Conservation (phyloP, 495 filamentous ascomycete species). For the Neurospora sp. region DNA sequence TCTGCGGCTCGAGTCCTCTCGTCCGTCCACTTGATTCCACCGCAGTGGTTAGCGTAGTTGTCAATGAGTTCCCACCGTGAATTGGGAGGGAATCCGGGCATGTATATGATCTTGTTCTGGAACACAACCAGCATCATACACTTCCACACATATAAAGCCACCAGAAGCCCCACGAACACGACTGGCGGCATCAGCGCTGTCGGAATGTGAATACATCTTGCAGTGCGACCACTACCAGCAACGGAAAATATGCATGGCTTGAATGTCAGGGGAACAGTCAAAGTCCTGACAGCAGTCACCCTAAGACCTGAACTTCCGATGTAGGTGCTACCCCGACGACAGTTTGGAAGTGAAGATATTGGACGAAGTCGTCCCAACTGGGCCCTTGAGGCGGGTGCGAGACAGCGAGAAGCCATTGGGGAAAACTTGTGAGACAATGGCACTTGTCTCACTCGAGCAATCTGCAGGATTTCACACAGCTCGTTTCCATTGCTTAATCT, state of each 20-base stretch:
- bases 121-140: constrained; percentile 71
- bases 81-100: constrained; percentile 59
- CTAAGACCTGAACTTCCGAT: constrained; percentile 3
- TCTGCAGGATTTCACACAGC: constrained; percentile 11
- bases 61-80: constrained; percentile 47
- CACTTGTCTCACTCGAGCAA: constrained; percentile 6
- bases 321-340: neutral
- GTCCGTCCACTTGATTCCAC: constrained; percentile 54
- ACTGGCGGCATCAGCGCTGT: constrained; percentile 50
- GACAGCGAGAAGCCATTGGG: constrained; percentile 2
- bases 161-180: constrained; percentile 55
- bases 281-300: constrained; percentile 1
- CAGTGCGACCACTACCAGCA: neutral
- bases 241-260: neutral
- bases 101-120: constrained; percentile 80
- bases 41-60: constrained; percentile 48
- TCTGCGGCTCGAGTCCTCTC: constrained; percentile 43
- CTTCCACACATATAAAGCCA: constrained; percentile 68
- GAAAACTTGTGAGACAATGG: constrained; percentile 2
- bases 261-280: neutral
- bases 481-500: constrained; percentile 21
- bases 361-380: neutral
- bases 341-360: constrained; percentile 6
- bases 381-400: neutral
- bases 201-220: constrained; percentile 37